phyloP scores from a whole-genome alignment of 495 filamentous ascomycete genomes.

The Neurospora sp. region DNA sequence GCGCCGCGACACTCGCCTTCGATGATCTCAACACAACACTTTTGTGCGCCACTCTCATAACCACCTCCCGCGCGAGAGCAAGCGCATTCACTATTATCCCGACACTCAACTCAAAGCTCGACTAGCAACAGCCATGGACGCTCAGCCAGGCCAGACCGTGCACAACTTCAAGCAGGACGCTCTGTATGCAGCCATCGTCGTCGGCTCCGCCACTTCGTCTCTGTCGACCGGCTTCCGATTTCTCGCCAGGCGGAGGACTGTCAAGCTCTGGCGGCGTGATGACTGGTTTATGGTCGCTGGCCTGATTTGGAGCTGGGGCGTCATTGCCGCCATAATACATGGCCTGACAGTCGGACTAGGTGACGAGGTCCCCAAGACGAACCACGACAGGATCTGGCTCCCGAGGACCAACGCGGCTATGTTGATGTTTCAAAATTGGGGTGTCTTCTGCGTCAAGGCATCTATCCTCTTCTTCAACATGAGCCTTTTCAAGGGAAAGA shows the following conservation, averaged over 20 bases:
- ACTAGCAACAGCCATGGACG: background rate
- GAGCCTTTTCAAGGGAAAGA: slow-evolving; percentile 2
- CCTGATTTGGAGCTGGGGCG: slow-evolving; percentile 2
- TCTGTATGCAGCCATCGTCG: background rate
- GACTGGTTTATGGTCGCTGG: slow-evolving; percentile 6
- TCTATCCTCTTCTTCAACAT: slow-evolving; percentile 7
- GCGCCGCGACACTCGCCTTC: too few species aligned
- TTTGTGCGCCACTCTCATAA: too few species aligned
- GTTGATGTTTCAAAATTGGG: background rate
- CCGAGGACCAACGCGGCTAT: background rate
- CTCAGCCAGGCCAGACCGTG: background rate
- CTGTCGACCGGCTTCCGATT: background rate
- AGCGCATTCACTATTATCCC: too few species aligned
- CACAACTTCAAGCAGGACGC: background rate
- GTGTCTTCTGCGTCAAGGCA: slow-evolving; percentile 4
- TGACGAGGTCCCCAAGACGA: background rate
- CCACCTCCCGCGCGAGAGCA: too few species aligned
- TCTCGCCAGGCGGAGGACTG: background rate
- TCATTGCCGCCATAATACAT: background rate
- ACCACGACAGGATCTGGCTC: background rate
- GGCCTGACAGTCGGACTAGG: background rate
- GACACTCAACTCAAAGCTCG: background rate
- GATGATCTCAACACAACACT: too few species aligned
- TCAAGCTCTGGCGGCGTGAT: background rate
- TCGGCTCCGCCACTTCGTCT: background rate